phyloP scores from a whole-genome alignment of 2,329 filamentous ascomycete species.

The Penicillium sumatraense region DNA sequence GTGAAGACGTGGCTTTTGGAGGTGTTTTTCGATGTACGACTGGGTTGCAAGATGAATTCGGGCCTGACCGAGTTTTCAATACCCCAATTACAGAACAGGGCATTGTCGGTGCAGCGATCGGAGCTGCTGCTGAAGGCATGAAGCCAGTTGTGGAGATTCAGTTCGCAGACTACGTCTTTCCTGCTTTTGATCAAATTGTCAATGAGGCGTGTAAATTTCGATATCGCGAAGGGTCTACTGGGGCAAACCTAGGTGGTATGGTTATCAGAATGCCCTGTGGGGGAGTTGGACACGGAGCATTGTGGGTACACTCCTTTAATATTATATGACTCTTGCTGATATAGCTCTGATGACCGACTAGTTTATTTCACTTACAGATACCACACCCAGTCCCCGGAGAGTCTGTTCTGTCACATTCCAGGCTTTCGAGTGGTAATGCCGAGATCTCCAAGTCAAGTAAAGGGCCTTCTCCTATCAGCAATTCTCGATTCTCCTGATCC shows the following conservation, averaged over 20 bases:
- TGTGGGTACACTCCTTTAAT: conserved; percentile 53
- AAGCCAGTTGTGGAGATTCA: conserved; percentile 92
- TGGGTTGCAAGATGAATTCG: conserved; percentile 85
- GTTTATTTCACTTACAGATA: conserved; percentile 51
- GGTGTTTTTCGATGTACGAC: conserved; percentile 63
- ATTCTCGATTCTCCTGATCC: conserved; percentile 81
- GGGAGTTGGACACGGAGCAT: conserved; percentile 83
- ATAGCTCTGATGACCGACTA: too few relatives aligned
- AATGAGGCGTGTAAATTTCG: conserved; percentile 90
- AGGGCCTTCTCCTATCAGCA: conserved; percentile 77
- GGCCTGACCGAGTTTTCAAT: conserved; percentile 90
- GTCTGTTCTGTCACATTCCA: conserved; percentile 85
- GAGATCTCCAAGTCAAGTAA: conserved; percentile 82
- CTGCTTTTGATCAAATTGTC: conserved; percentile 90
- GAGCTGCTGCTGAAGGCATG: conserved; percentile 87
- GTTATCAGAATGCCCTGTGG: conserved; percentile 93
- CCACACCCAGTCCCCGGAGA: conserved; percentile 88
- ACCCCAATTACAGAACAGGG: conserved; percentile 93
- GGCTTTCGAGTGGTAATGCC: conserved; percentile 85
- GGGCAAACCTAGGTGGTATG: conserved; percentile 75
- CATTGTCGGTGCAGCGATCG: conserved; percentile 90
- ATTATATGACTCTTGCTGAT: too few relatives aligned
- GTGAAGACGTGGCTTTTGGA: conserved; percentile 1
- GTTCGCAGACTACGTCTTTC: conserved; percentile 92
- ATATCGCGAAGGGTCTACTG: conserved; percentile 70